phyloP scores from a whole-genome alignment of 23 red algal genomes.

The Gracilaria gracilis region DNA sequence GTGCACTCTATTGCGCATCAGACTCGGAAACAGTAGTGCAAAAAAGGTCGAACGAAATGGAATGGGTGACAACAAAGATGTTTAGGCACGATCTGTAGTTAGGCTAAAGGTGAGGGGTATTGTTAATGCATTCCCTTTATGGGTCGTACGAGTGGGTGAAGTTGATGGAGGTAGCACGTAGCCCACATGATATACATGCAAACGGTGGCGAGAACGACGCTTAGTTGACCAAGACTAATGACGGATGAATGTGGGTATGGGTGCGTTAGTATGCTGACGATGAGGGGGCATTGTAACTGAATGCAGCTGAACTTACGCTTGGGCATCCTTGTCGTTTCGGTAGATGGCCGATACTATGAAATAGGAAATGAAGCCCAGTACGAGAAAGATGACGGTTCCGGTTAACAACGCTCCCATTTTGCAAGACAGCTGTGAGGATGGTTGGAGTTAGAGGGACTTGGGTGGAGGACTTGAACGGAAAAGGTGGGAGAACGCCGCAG shows the following conservation, averaged over 20 bases:
- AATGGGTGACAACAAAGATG: neutral
- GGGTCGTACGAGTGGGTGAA: conserved; percentile 91
- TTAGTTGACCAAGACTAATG: conserved; percentile 79
- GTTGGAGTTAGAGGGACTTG: neutral
- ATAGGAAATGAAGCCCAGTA: conserved; percentile 72
- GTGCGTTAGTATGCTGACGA: neutral
- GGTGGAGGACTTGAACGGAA: no score
- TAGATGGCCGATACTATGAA: conserved; percentile 83
- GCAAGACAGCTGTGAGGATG: neutral
- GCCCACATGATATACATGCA: conserved; percentile 98
- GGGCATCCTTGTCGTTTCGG: conserved; percentile 91
- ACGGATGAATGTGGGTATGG: neutral
- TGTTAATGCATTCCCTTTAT: conserved; percentile 79
- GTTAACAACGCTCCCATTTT: conserved; percentile 84
- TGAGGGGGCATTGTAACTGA: neutral
- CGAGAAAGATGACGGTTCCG: conserved; percentile 74
- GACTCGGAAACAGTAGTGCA: neutral
- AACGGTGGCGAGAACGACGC: conserved; percentile 79
- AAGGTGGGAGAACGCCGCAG: no score
- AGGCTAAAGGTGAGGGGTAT: neutral
- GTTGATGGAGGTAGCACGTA: conserved; percentile 98
- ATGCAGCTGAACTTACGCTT: conserved; percentile 74
- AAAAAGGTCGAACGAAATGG: neutral
- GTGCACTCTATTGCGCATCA: neutral
- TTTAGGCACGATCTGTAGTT: conserved; percentile 10